phyloP scores from a whole-genome alignment of 1,284 basidiomycete genomes.

The Cerrena zonata region DNA sequence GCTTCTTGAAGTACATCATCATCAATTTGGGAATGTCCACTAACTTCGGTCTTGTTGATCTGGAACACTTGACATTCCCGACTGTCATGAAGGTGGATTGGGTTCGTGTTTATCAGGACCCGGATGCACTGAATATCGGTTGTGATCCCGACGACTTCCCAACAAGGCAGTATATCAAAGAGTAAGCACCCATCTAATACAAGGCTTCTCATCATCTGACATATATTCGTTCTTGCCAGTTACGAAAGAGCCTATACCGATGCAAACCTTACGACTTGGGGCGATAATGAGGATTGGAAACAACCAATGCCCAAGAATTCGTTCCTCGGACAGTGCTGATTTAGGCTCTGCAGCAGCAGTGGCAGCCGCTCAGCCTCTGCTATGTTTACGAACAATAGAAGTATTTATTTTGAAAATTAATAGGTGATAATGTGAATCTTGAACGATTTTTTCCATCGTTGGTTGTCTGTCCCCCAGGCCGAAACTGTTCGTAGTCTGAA shows the following conservation, averaged over 20 bases:
- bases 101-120: slow-evolving; percentile 76
- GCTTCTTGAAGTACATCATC: slow-evolving; percentile 57
- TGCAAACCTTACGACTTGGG: slow-evolving; percentile 31
- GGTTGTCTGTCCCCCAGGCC: too few species aligned
- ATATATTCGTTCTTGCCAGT: slow-evolving; percentile 9
- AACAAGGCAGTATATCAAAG: slow-evolving; percentile 66
- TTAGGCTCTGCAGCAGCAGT: too few species aligned
- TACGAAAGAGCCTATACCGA: slow-evolving; percentile 33
- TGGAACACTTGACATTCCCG: slow-evolving; percentile 62
- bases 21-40: slow-evolving; percentile 75
- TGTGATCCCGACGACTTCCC: slow-evolving; percentile 79
- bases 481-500: too few species aligned
- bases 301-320: slow-evolving; percentile 57
- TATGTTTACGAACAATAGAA: too few species aligned
- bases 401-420: too few species aligned
- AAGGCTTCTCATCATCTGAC: background rate
- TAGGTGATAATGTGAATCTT: too few species aligned
- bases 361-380: too few species aligned
- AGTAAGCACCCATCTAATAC: slow-evolving; percentile 37
- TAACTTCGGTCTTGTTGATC: slow-evolving; percentile 69
- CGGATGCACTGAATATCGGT: slow-evolving; percentile 64
- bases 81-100: slow-evolving; percentile 72
- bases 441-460: too few species aligned
- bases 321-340: slow-evolving; percentile 46
- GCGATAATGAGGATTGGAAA: slow-evolving; percentile 45